Evolutionary conservation across 2,329 filamentous ascomycete genomes (phyloP).

Genomic region (Neofusicoccum ribis): DNA sequence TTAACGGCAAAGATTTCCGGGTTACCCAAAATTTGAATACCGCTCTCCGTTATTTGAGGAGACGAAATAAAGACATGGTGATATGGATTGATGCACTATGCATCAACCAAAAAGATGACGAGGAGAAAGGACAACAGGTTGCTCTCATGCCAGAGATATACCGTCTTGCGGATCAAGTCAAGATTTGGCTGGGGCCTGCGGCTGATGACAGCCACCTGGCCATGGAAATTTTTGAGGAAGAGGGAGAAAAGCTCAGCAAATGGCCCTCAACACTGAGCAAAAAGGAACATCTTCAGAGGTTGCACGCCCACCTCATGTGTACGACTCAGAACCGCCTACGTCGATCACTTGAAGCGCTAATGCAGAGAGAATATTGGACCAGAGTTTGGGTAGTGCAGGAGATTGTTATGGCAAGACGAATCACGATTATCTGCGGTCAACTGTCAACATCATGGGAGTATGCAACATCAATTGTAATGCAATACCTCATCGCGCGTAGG

Average conservation of each 20-base stretch:
- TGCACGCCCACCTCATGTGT: background rate
- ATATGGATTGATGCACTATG: constrained; percentile 34
- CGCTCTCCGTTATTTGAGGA: background rate
- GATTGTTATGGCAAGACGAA: background rate
- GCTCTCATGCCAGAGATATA: constrained; percentile 39
- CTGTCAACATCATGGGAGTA: background rate
- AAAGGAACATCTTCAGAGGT: too few relatives aligned
- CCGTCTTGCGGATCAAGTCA: constrained; percentile 23
- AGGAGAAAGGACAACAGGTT: constrained; percentile 35
- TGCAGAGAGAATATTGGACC: background rate
- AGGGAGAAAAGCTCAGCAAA: background rate
- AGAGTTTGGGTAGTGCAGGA: background rate
- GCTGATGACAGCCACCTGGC: background rate
- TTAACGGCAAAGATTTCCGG: background rate
- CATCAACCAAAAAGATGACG: constrained; percentile 35
- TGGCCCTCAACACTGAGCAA: background rate
- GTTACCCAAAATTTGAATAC: background rate
- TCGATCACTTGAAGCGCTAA: background rate
- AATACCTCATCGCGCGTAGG: background rate
- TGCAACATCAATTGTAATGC: background rate
- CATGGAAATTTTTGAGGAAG: background rate
- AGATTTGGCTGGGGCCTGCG: constrained; percentile 25
- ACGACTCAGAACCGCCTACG: background rate
- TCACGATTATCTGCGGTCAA: background rate
- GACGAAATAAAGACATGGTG: fast-evolving